Percentiles rank a stretch among this genome's conserved stretches.
These are phyloP conservation scores for Mycena albidolilacea DNA, from an alignment of 768 basidiomycete genomes.

Conservation along the genomic window DNA sequence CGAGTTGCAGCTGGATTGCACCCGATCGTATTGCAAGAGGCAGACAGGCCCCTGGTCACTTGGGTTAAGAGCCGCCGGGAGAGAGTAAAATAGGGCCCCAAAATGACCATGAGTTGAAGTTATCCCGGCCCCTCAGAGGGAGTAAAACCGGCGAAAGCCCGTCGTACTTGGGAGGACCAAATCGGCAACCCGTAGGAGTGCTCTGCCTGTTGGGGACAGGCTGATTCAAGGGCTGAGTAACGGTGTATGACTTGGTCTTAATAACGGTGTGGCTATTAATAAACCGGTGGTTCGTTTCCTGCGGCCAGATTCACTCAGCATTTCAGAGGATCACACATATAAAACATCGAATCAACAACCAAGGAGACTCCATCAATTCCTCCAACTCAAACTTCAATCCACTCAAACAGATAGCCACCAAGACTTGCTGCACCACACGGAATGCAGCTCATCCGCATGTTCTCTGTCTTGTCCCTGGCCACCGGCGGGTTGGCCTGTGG, in stretches of 20 bases:
- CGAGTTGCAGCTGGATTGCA: slow-evolving; percentile 17
- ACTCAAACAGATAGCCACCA: slow-evolving; percentile 17
- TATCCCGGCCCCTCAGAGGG: not conserved
- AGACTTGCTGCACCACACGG: not conserved
- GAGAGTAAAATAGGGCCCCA: slow-evolving; percentile 7
- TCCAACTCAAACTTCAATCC: slow-evolving; percentile 16
- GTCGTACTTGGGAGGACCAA: slow-evolving; percentile 3
- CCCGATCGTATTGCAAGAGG: slow-evolving; percentile 12
- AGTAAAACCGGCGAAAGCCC: slow-evolving; percentile 15
- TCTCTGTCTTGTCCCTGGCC: slow-evolving; percentile 26
- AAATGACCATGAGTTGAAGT: slow-evolving; percentile 20
- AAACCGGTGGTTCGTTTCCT: slow-evolving; percentile 17
- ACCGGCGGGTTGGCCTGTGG: slow-evolving; percentile 14
- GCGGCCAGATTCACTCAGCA: not conserved
- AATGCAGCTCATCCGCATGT: slow-evolving; percentile 26
- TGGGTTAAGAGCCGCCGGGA: not conserved
- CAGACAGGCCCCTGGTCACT: slow-evolving; percentile 18
- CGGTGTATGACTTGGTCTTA: slow-evolving; percentile 6
- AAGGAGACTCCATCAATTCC: slow-evolving; percentile 22
- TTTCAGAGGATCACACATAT: slow-evolving; percentile 12
- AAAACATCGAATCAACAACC: slow-evolving; percentile 13
- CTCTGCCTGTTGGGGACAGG: slow-evolving; percentile 23
- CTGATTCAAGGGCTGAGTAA: slow-evolving; percentile 27
- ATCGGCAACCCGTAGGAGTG: slow-evolving; percentile 1
- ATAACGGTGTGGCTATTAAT: slow-evolving; percentile 7